Evolutionary conservation across 2,329 filamentous ascomycete species (phyloP).

Genomic region (Cercospora nicotianae): DNA sequence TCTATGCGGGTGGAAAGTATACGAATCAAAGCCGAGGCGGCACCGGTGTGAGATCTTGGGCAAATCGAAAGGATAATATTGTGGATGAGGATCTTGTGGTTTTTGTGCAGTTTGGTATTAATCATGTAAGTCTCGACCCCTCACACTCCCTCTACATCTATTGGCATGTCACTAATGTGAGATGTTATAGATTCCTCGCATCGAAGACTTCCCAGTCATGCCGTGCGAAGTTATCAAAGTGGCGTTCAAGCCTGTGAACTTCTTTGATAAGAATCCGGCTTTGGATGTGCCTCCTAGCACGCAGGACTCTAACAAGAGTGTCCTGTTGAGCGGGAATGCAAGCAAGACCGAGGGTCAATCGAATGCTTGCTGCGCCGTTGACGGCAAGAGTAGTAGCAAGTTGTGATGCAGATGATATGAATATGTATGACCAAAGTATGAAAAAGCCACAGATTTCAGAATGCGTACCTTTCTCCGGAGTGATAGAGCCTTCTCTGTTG

Average conservation of each 20-base stretch:
- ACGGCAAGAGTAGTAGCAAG: conserved; percentile 15
- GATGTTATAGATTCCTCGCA: conserved; percentile 49
- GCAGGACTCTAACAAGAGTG: conserved; percentile 50
- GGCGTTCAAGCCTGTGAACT: conserved; percentile 58
- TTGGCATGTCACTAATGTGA: conserved; percentile 42
- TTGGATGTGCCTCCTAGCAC: conserved; percentile 56
- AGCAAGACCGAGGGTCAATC: not conserved
- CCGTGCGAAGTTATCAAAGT: conserved; percentile 59
- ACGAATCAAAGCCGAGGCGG: conserved; percentile 57
- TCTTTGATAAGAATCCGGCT: conserved; percentile 59
- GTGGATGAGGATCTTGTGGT: conserved; percentile 59
- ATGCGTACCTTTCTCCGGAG: not conserved
- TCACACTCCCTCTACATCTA: conserved; percentile 55
- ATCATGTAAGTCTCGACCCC: conserved; percentile 48
- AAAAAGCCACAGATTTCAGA: not conserved
- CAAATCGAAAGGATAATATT: conserved; percentile 56
- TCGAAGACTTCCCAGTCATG: conserved; percentile 62
- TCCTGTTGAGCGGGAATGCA: conserved; percentile 37
- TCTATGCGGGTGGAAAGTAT: conserved; percentile 57
- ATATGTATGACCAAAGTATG: not conserved
- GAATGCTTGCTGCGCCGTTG: conserved; percentile 10
- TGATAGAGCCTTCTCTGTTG: too few species aligned
- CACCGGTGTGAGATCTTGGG: conserved; percentile 51
- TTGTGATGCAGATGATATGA: conserved; percentile 1
- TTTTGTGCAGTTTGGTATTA: conserved; percentile 60